Evolutionary conservation across 2,329 filamentous ascomycete genomes (phyloP).

Genomic region (Ceratocystis variospora): DNA sequence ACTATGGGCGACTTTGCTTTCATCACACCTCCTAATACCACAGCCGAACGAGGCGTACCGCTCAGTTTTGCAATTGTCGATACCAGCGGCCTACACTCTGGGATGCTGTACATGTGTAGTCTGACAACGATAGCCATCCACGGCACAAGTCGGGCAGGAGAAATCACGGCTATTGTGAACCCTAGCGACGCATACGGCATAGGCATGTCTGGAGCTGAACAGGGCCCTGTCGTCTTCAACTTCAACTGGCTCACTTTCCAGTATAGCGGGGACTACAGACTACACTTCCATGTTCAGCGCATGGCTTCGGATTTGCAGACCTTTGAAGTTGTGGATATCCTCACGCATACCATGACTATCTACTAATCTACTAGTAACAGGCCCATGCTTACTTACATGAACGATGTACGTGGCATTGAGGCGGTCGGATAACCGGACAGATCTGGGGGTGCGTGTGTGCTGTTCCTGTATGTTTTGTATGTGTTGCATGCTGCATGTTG

Average conservation of each 20-base stretch:
- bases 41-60: not conserved
- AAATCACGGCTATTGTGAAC: not conserved
- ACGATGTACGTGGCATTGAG: not conserved
- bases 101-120: constrained; percentile 1
- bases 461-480: not conserved
- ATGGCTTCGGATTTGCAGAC: not conserved
- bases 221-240: not conserved
- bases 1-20: not conserved
- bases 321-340: not conserved
- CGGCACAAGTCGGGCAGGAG: not conserved
- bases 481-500: no score
- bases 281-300: not conserved
- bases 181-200: not conserved
- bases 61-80: constrained; percentile 1
- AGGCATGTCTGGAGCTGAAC: not conserved
- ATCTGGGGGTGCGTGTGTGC: not conserved
- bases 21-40: not conserved
- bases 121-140: constrained; percentile 7
- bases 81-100: not conserved
- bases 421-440: not conserved
- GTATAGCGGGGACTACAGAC: not conserved
- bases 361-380: constrained; percentile 2
- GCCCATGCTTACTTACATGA: not conserved
- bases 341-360: not conserved
- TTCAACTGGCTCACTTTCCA: not conserved